A percentile compares a stretch with the other conserved stretches of the same genome.
Conservation (phyloP, 73 alveolate genomes). For the Tetrahymena borealis region DNA sequence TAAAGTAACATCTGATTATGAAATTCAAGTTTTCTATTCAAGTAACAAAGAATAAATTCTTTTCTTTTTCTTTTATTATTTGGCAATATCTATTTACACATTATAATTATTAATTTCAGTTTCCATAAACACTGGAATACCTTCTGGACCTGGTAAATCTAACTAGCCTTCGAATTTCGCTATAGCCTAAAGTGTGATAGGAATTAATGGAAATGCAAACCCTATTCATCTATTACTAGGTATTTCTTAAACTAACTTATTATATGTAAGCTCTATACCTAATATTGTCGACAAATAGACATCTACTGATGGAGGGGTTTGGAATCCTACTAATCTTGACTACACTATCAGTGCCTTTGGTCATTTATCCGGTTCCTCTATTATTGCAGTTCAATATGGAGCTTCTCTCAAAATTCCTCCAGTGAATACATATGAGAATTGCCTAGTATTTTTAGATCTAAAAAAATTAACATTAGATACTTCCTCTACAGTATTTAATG, state of each 20-base stretch:
- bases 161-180: not conserved
- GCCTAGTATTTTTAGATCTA: not conserved
- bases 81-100: too few relatives aligned
- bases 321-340: not conserved
- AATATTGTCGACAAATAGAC: not conserved
- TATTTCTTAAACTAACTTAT: not conserved
- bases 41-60: too few relatives aligned
- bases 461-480: not conserved
- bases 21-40: too few relatives aligned
- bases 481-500: not conserved
- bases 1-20: too few relatives aligned
- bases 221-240: not conserved
- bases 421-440: not conserved
- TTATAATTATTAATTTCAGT: not conserved
- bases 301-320: not conserved
- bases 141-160: not conserved
- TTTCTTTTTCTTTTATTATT: too few relatives aligned
- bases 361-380: not conserved
- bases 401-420: not conserved
- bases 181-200: not conserved
- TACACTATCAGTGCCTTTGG: not conserved
- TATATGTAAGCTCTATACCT: not conserved
- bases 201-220: not conserved
- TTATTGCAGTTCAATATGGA: not conserved
- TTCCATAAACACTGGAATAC: not conserved